A percentile compares a stretch with the other conserved stretches of the same genome.
Conservation (phyloP, 176 grass and related monocot species). For the Ensete glaucum region DNA sequence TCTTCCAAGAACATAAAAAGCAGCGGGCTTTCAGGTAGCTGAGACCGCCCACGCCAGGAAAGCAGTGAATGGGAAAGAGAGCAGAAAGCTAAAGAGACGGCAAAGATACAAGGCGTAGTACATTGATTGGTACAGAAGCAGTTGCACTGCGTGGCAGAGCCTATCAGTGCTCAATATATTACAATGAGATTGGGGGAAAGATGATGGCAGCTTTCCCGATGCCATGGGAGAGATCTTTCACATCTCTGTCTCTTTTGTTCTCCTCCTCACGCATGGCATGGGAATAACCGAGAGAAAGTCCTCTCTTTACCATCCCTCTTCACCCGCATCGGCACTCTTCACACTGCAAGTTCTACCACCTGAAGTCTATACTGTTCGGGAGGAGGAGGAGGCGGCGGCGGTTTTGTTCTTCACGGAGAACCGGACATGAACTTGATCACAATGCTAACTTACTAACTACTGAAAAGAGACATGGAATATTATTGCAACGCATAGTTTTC, state of each 20-base stretch:
- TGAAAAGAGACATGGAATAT: too few species aligned
- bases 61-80: background rate
- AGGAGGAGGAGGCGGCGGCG: background rate
- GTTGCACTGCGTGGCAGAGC: background rate
- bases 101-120: background rate
- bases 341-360: background rate
- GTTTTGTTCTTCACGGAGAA: too few species aligned
- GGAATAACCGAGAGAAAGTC: slow-evolving; percentile 11
- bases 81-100: background rate
- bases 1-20: background rate
- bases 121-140: background rate
- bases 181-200: slow-evolving; percentile 13
- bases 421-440: too few species aligned
- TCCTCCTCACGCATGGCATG: background rate
- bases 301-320: background rate
- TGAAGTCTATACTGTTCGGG: background rate
- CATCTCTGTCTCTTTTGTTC: background rate
- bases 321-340: background rate
- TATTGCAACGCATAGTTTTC: too few species aligned
- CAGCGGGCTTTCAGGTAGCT: background rate
- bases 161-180: slow-evolving; percentile 9
- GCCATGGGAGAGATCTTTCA: slow-evolving; percentile 10
- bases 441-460: too few species aligned
- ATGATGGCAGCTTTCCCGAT: slow-evolving; percentile 14
- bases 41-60: background rate